Percentiles rank a stretch among this genome's conserved stretches.
These are phyloP conservation scores for Aegilops tauschii DNA, from an alignment of 176 grass and related monocot genomes.

Conservation along the genomic window DNA sequence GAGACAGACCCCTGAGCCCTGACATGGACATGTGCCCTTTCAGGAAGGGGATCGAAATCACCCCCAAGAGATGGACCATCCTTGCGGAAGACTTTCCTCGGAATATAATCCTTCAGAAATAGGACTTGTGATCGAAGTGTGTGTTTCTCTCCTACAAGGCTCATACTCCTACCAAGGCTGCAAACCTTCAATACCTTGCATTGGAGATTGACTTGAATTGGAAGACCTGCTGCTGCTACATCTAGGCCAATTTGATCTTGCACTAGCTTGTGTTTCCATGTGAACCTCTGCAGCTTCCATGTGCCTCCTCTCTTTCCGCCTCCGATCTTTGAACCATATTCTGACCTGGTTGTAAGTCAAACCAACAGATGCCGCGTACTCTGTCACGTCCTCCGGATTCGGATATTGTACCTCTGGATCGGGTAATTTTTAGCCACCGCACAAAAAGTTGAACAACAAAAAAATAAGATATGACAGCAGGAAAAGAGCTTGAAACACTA, in stretches of 20 bases:
- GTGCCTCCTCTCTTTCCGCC: slow-evolving; percentile 84
- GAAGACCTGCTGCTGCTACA: slow-evolving; percentile 37
- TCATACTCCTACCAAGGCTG: background rate
- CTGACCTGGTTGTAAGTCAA: slow-evolving; percentile 80
- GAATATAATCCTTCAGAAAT: slow-evolving; percentile 77
- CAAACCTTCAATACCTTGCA: background rate
- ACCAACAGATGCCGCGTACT: slow-evolving; percentile 62
- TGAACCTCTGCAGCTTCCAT: slow-evolving; percentile 27
- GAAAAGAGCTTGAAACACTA: background rate
- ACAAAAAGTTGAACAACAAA: background rate
- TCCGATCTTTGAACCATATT: slow-evolving; percentile 93
- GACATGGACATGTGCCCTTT: slow-evolving; percentile 17
- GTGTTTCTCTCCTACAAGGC: slow-evolving; percentile 39
- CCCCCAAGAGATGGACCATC: slow-evolving; percentile 81
- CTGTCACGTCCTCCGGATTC: slow-evolving; percentile 52
- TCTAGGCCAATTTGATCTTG: slow-evolving; percentile 36
- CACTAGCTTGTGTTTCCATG: slow-evolving; percentile 29
- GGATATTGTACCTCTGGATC: slow-evolving; percentile 75
- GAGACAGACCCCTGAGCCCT: slow-evolving; percentile 71
- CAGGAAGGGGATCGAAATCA: slow-evolving; percentile 61
- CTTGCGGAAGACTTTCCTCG: slow-evolving; percentile 83
- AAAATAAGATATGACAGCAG: background rate
- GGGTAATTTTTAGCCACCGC: slow-evolving; percentile 1
- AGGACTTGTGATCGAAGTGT: slow-evolving; percentile 54
- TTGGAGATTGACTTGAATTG: slow-evolving; percentile 12